Percentiles rank a stretch among this genome's conserved stretches.
Evolutionary conservation across 805 yeast species (phyloP).

Genomic region (Huiozyma naganishii): DNA sequence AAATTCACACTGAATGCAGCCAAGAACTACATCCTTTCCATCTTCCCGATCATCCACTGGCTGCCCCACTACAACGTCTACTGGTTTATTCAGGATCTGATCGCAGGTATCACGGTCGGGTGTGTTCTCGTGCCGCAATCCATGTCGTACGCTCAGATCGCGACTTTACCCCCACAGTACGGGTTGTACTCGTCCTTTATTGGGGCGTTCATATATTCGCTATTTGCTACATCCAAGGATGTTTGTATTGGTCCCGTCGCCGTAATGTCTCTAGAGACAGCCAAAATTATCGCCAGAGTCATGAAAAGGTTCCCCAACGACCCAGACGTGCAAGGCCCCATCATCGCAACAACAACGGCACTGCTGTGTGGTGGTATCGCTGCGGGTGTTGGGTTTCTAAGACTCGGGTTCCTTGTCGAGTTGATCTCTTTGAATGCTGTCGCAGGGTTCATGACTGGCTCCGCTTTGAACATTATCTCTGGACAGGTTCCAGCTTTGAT

Average conservation of each 20-base stretch:
- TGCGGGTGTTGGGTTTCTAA: slow-evolving; percentile 66
- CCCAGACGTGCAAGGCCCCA: slow-evolving; percentile 41
- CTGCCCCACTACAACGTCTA: slow-evolving; percentile 66
- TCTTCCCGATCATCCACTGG: slow-evolving; percentile 82
- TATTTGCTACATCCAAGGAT: slow-evolving; percentile 92
- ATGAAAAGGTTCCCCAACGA: slow-evolving; percentile 36
- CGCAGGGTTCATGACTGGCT: slow-evolving; percentile 90
- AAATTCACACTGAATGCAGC: slow-evolving; percentile 27
- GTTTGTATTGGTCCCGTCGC: slow-evolving; percentile 96
- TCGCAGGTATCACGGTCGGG: slow-evolving; percentile 92
- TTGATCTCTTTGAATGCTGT: slow-evolving; percentile 87
- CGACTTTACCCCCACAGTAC: slow-evolving; percentile 69
- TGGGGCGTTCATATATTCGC: slow-evolving; percentile 79
- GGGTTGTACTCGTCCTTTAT: slow-evolving; percentile 88
- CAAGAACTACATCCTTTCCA: slow-evolving; percentile 42
- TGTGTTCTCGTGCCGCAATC: slow-evolving; percentile 89
- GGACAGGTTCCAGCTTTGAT: slow-evolving; percentile 84
- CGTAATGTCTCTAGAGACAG: slow-evolving; percentile 81
- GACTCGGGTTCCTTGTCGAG: slow-evolving; percentile 83
- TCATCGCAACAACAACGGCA: slow-evolving; percentile 70
- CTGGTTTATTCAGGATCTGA: slow-evolving; percentile 75
- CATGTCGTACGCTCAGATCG: slow-evolving; percentile 88
- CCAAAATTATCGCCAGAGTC: slow-evolving; percentile 63
- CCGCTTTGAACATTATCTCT: slow-evolving; percentile 68
- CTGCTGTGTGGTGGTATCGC: slow-evolving; percentile 81